Evolutionary conservation across 2,329 filamentous ascomycete genomes (phyloP), one percentile per base, ranked within the genome.

Genomic region (Colletotrichum sp.): DNA sequence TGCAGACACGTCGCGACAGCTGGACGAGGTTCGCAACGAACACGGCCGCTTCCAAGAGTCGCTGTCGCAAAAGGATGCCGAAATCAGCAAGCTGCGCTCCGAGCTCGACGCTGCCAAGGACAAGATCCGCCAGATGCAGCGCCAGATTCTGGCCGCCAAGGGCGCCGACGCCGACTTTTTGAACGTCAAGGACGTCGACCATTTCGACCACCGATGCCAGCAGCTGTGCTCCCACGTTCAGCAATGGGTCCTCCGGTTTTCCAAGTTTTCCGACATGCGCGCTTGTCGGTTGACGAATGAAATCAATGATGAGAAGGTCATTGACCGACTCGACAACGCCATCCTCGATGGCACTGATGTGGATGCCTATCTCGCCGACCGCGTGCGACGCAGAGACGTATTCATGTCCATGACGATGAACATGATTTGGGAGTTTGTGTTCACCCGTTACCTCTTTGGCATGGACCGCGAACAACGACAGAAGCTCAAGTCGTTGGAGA

Each of bases 401-500:
- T 98, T 99, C 89, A 98, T 98, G 95, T 97, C 96, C 48, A 96
- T 99, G 84, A 95, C 96, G 71, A 98, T 98, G 96, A 97, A 94
- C 76, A 98, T 99, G 96, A 93, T 99, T 67, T 99, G 96, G 96
- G 97, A 99, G 85, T 98, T 97, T 82, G 93, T 99, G 82, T 99
- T 99, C 83, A 98, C 96, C 10, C 93, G 97, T 78, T 99, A 99
- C 84, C 92, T 99, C 30, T 99, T 99, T 83, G 97, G 97, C 80
- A 98, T 99, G 95, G 97, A 99, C 83, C 92, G 96, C 80, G 97
- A 98, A 85, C 97, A 99, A 85, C 92, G 97, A 80, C 96, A 98
- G 85, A 98, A 98, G 85, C 93, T 99, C 83, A 98, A 99, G 87
- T 93, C 94, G 38, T 91, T 99, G 10, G 97, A 99, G 86, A 98